Conservation (phyloP, 192 early-diverging fungal genomes). For the Bifiguratus adelaidae region DNA sequence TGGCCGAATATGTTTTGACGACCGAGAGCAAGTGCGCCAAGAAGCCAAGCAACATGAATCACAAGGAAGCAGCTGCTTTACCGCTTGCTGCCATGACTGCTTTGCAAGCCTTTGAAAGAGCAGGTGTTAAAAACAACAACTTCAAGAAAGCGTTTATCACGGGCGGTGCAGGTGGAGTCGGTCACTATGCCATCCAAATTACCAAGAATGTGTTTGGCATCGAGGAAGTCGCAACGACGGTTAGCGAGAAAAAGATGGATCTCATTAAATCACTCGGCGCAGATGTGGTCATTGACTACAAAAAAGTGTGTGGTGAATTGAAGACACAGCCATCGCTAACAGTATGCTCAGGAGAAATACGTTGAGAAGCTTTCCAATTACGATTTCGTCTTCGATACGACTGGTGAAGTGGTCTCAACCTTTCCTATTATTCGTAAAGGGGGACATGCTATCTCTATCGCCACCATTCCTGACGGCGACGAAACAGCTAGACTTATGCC, state of each 20-base stretch:
- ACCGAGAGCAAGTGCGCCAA: constrained; percentile 14
- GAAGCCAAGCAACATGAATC: constrained; percentile 24
- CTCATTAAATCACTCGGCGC: constrained; percentile 25
- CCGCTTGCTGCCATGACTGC: constrained; percentile 41
- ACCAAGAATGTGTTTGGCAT: constrained; percentile 28
- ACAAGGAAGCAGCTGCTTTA: constrained; percentile 24
- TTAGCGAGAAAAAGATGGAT: constrained; percentile 22
- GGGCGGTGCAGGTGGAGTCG: constrained; percentile 42
- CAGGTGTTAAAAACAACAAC: constrained; percentile 2
- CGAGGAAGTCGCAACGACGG: constrained; percentile 27
- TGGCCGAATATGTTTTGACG: constrained; percentile 18
- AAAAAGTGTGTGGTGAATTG: constrained; percentile 9
- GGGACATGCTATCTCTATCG: not conserved
- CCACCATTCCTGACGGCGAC: not conserved
- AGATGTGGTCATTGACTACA: constrained; percentile 32
- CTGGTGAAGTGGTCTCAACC: not conserved
- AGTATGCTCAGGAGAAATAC: constrained; percentile 14
- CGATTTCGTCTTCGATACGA: not conserved
- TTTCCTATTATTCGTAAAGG: not conserved
- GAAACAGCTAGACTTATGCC: not conserved
- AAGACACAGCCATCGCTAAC: constrained; percentile 17
- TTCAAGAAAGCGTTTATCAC: constrained; percentile 25
- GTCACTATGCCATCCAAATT: constrained; percentile 31
- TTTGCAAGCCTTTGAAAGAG: constrained; percentile 21
- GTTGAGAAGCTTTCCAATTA: not conserved